Base-by-base conservation (phyloP, 352 stramenopile genomes). In the Phytophthora crassamura region DNA sequence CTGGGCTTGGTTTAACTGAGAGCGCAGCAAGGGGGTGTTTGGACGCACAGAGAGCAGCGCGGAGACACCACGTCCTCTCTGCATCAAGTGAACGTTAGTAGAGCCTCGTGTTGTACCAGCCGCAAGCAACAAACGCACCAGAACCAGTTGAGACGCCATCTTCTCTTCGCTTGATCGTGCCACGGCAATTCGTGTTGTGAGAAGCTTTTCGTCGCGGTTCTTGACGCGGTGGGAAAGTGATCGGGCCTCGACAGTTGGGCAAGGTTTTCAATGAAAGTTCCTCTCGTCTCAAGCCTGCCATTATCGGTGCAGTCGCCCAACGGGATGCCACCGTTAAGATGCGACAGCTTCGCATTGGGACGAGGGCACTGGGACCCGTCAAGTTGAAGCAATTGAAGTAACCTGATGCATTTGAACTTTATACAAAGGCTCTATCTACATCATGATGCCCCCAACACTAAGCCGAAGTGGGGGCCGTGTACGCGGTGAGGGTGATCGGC, bases 401-500 rank as follows among this genome's bases (percentile, higher is more conserved):
- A 25, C 22, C 22, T 25, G 22, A 25, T 25, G 22, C 22, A 25
- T n/a, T 25, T 25, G 22, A 25, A 25, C 22, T 25, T 25, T 25
- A 25, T 25, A 25, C 3, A n/a, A n/a, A n/a, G n/a, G n/a, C n/a
- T n/a, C n/a, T n/a, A n/a, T n/a, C n/a, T n/a, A n/a, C n/a, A n/a
- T n/a, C n/a, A n/a, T n/a, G n/a, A n/a, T n/a, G n/a, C n/a, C n/a
- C n/a, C n/a, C n/a, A n/a, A n/a, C n/a, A n/a, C n/a, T n/a, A n/a
- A n/a, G n/a, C n/a, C 8, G 75, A 59, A 16, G 34, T 60, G 34
- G 66, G 46, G 0, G 80, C 67, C 30, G 73, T 59, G 67, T 89
- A 89, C 38, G 53, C 66, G 18, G 67, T 56, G 35, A 89, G 72
- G 56, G 66, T 72, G 53, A 89, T 80, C 4, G 80, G 78, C 35